A percentile compares a stretch with the other conserved stretches of the same genome.
Evolutionary conservation across 208 protist genomes (phyloP).

Genomic region (Perkinsela sp.): DNA sequence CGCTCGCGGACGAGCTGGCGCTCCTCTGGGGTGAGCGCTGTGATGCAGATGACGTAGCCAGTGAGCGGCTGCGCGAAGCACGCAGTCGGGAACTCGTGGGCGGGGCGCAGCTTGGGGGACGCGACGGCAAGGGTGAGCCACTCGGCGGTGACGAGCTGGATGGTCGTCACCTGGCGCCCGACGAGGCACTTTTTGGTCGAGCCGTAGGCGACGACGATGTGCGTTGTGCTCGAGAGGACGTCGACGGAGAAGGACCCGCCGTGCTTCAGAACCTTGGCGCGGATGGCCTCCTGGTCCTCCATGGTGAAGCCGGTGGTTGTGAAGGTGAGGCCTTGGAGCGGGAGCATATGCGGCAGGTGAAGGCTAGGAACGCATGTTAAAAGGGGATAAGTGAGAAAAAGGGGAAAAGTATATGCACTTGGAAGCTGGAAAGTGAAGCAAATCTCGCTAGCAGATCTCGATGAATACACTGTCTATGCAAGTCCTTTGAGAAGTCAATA

Average conservation of each 20-base stretch:
- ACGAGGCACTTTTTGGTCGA: not conserved
- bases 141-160: not conserved
- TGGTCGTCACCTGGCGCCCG: not conserved
- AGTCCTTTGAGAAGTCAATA: too few relatives aligned
- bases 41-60: not conserved
- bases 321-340: not conserved
- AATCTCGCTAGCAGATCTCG: too few relatives aligned
- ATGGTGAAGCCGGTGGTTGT: not conserved
- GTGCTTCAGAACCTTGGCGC: not conserved
- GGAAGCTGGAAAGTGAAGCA: too few relatives aligned
- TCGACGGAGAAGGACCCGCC: not conserved
- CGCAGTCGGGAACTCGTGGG: not conserved
- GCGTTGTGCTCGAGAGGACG: not conserved
- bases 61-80: not conserved
- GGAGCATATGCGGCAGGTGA: not conserved
- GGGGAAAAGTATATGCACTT: too few relatives aligned
- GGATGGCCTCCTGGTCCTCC: not conserved
- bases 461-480: too few relatives aligned
- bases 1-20: not conserved
- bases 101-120: not conserved
- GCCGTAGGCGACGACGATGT: not conserved
- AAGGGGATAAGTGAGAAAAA: too few relatives aligned
- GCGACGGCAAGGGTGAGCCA: not conserved
- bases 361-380: too few relatives aligned
- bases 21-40: not conserved